A percentile compares a stretch with the other conserved stretches of the same genome.
These are phyloP conservation scores for Ceratocystiopsis minuta DNA, from an alignment of 2,329 filamentous ascomycete species.

Conservation along the genomic window DNA sequence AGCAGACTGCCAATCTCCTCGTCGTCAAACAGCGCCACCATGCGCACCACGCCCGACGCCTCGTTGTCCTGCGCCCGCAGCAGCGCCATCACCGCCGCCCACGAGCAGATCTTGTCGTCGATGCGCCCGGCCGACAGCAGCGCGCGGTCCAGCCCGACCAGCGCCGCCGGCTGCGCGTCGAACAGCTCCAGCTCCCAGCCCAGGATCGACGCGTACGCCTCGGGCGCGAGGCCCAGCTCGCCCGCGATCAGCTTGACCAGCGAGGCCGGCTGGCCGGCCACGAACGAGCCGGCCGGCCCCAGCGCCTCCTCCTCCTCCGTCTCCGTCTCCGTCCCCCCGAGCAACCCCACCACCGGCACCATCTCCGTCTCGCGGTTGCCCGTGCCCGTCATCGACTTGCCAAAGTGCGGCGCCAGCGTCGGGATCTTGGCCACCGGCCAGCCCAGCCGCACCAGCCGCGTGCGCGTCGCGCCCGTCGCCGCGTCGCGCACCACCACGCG, in stretches of 20 bases:
- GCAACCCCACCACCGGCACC: conserved; percentile 82
- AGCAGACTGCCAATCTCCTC: conserved; percentile 89
- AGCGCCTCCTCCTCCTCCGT: conserved; percentile 24
- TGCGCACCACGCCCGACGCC: conserved; percentile 55
- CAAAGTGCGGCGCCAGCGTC: conserved; percentile 87
- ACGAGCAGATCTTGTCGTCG: conserved; percentile 95
- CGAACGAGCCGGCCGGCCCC: conserved; percentile 54
- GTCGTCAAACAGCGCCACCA: conserved; percentile 89
- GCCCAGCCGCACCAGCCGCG: conserved; percentile 72
- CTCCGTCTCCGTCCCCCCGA: conserved; percentile 42
- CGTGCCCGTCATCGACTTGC: conserved; percentile 47
- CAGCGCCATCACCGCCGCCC: conserved; percentile 72
- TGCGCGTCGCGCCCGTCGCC: conserved; percentile 54
- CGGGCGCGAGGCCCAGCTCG: conserved; percentile 48
- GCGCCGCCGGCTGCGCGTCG: conserved; percentile 69
- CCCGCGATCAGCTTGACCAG: conserved; percentile 69
- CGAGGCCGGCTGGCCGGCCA: conserved; percentile 65
- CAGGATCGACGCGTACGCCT: conserved; percentile 55
- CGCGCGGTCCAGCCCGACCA: conserved; percentile 74
- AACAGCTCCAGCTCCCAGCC: conserved; percentile 97
- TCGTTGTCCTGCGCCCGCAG: conserved; percentile 44
- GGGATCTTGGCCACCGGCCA: conserved; percentile 89
- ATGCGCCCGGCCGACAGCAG: conserved; percentile 91
- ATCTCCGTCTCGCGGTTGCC: conserved; percentile 83
- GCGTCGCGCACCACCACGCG: conserved; percentile 67